Conservation (phyloP, 2,329 filamentous ascomycete genomes). For the Exophiala bonariae region DNA sequence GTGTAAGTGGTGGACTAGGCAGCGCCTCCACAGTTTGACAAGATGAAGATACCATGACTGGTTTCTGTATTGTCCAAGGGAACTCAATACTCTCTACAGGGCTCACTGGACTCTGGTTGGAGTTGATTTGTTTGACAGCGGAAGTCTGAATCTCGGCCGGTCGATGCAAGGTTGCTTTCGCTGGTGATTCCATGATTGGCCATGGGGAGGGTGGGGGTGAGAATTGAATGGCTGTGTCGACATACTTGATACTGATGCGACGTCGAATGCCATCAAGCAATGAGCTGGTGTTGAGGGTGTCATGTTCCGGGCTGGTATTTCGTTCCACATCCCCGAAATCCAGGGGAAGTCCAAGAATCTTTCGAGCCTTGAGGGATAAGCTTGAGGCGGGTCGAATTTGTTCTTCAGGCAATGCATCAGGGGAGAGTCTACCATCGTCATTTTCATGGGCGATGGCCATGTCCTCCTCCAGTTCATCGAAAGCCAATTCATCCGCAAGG, state of each 20-base stretch:
- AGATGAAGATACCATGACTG: constrained; percentile 42
- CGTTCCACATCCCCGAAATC: constrained; percentile 35
- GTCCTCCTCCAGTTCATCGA: constrained; percentile 73
- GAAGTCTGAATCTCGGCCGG: constrained; percentile 18
- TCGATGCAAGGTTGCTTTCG: constrained; percentile 55
- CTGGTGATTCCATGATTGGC: constrained; percentile 30
- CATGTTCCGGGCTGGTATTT: constrained; percentile 28
- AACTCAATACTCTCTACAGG: constrained; percentile 20
- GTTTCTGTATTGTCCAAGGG: constrained; percentile 24
- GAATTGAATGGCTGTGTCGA: constrained; percentile 76
- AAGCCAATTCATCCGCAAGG: constrained; percentile 86
- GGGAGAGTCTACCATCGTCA: constrained; percentile 62
- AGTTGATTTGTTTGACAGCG: constrained; percentile 13
- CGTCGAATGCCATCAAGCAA: constrained; percentile 5
- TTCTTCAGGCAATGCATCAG: constrained; percentile 45
- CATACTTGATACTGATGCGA: constrained; percentile 53
- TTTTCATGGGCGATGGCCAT: constrained; percentile 64
- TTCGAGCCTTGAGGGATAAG: constrained; percentile 45
- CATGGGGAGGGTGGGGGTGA: constrained; percentile 78
- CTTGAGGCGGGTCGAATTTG: constrained; percentile 37
- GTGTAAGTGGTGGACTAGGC: constrained; percentile 37
- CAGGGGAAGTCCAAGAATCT: constrained; percentile 44
- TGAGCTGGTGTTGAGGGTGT: constrained; percentile 5
- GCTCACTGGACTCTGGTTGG: constrained; percentile 16
- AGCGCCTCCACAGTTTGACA: constrained; percentile 44